phyloP scores from a whole-genome alignment of 2,329 filamentous ascomycete species.

The Colletotrichum higginsianum region DNA sequence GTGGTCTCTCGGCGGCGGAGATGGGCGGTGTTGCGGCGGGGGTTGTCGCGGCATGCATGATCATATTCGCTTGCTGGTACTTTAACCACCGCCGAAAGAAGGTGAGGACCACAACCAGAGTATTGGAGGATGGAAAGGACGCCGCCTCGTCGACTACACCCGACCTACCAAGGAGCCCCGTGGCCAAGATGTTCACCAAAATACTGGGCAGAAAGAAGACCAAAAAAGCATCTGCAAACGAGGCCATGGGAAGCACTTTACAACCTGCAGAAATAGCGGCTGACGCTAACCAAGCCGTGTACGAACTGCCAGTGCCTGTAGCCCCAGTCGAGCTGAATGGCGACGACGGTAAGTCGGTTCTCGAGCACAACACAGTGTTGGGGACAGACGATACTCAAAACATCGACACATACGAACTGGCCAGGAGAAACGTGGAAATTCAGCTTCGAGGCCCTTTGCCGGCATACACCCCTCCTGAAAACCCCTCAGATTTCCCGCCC shows the following conservation, averaged over 20 bases:
- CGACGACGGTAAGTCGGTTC: conserved; percentile 53
- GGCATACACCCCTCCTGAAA: conserved; percentile 61
- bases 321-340: conserved; percentile 66
- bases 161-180: conserved; percentile 54
- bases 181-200: conserved; percentile 60
- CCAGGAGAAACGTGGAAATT: conserved; percentile 65
- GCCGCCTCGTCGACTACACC: conserved; percentile 53
- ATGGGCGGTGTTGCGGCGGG: conserved; percentile 64
- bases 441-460: conserved; percentile 67
- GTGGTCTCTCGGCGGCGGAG: conserved; percentile 56
- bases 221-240: conserved; percentile 45
- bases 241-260: conserved; percentile 48
- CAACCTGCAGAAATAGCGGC: conserved; percentile 58
- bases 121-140: conserved; percentile 54
- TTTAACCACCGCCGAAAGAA: conserved; percentile 54
- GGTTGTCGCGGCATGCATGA: conserved; percentile 51
- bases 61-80: conserved; percentile 49
- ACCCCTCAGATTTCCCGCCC: conserved; percentile 47
- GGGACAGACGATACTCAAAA: conserved; percentile 57
- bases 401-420: conserved; percentile 65
- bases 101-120: conserved; percentile 44
- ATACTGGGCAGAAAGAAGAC: conserved; percentile 56
- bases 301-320: conserved; percentile 64
- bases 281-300: conserved; percentile 64
- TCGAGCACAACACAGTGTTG: conserved; percentile 59